Evolutionary conservation across 345 rosid genomes (phyloP).

Genomic region (Conringia planisiliqua): DNA sequence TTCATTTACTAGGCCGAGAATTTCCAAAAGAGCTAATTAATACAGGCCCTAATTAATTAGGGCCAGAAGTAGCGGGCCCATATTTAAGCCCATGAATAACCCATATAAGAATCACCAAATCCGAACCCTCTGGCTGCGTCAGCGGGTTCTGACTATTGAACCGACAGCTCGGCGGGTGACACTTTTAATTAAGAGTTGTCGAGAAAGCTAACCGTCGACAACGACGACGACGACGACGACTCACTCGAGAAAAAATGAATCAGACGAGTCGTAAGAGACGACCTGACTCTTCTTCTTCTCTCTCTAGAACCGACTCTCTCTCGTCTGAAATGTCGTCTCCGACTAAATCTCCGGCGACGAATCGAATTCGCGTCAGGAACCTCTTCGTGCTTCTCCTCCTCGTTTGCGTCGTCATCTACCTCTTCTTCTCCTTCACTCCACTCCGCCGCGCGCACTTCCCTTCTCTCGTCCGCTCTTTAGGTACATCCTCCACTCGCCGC

Average conservation of each 20-base stretch:
- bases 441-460: constrained; percentile 28
- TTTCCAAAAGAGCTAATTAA: no score
- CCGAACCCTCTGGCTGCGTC: no score
- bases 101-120: no score
- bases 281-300: constrained; percentile 15
- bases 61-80: no score
- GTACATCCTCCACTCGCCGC: constrained; percentile 35
- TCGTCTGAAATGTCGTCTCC: constrained; percentile 28
- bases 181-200: no score
- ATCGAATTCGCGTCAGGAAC: constrained; percentile 47
- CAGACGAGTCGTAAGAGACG: constrained; percentile 32
- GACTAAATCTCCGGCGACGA: constrained; percentile 32
- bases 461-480: constrained; percentile 17
- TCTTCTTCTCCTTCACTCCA: constrained; percentile 34
- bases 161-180: no score
- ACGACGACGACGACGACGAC: not conserved
- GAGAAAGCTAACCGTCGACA: constrained; percentile 13
- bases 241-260: not conserved
- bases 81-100: no score
- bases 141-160: no score
- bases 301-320: constrained; percentile 11
- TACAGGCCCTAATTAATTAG: no score
- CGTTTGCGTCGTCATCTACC: constrained; percentile 40
- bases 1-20: no score
- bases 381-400: constrained; percentile 44